Evolutionary conservation across 345 rosid species (phyloP), one percentile per base, ranked within the genome.

Genomic region (Xanthoceras sorbifolium): DNA sequence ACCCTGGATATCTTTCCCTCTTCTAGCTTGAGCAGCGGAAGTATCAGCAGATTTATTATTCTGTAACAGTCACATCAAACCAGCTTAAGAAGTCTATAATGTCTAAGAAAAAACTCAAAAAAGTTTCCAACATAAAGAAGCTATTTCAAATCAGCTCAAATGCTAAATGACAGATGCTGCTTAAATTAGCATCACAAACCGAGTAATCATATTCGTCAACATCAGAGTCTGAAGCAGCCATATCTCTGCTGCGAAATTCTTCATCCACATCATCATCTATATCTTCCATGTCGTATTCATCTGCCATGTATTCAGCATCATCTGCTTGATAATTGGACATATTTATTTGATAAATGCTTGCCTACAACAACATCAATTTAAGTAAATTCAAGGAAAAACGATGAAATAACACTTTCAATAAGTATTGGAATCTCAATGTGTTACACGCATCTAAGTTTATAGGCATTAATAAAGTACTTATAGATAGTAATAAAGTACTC

Each of bases 1-100:
- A 73, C 99, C 99, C 80, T 95, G 99, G 78, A 95, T 93, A 64
- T 95, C 99, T 75, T 85, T 92, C 17, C 98, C 97, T 55, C 84
- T 82, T 76, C 98, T 87, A 61, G 98, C 98, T 77, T 93, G 87
- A 67, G 89, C 97, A 74, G 99, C 91, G 64, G 92, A 81, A 59
- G 97, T 95, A 82, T 92, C 98, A 0, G 85, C 79, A 15, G 83
- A 79, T 76, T 85, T 86, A 84, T 72, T 78, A 79, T 79, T 73
- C 94, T 93, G 90, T 83, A 74, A 40, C 63, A 17, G 59, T 57
- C 77, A 80, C 12, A 34, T 44, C 26, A 80, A 46, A 55, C 26
- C 50, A 59, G 17, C 71, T 44, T n/a, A 46, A 54, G 64, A 61
- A 15, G 11, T 36, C 74, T 28, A 28, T 20, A 31, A 22, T 5